Evolutionary conservation across 2,329 filamentous ascomycete species (phyloP), one percentile per base, ranked within the genome.

Genomic region (Aspergillus sp.): DNA sequence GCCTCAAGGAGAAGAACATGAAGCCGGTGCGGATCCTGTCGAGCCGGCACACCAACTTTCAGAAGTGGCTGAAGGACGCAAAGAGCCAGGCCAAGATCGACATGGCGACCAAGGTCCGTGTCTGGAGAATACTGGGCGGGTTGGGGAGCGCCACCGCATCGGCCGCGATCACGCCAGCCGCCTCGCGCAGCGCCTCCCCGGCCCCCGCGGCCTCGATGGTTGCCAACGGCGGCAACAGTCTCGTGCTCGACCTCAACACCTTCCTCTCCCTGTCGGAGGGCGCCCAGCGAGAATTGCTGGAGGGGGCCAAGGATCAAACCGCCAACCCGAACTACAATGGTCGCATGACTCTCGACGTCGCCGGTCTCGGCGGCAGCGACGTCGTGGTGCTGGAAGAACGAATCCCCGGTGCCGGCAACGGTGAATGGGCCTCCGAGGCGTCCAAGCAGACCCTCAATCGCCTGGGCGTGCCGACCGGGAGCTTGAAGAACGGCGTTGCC

Each of bases 381-480:
- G 86, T 88, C 3, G 82, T 97, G 53, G 86, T 96, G n/a, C 79
- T 98, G 5, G 94, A 98, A 72, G 92, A 96, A 73, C 83, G 88
- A n/a, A 58, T 66, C 16, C 29, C 54, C 10, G 58, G 50, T 9
- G n/a, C 52, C 62, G 81, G 89, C 51, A 83, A 85, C 12, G 82
- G 82, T 18, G 84, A 87, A 62, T 87, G 84, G 75, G 73, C 80
- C 4, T 85, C 84, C 1, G 83, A 82, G 58, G 75, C 70, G 20
- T 77, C 76, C 52, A 75, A 73, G 62, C 76, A 77, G 62, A 77
- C 76, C 54, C 65, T 76, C 12, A 74, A 74, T 55, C 80, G 80
- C 52, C 76, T 77, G 14, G 87, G 81, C 69, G 83, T 90, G 11
- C 70, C 80, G 31, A 65, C 74, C 46, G 73, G 70, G 11, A 72